Evolutionary conservation across 2,329 filamentous ascomycete genomes (phyloP).

Genomic region (Diplodia mutila): DNA sequence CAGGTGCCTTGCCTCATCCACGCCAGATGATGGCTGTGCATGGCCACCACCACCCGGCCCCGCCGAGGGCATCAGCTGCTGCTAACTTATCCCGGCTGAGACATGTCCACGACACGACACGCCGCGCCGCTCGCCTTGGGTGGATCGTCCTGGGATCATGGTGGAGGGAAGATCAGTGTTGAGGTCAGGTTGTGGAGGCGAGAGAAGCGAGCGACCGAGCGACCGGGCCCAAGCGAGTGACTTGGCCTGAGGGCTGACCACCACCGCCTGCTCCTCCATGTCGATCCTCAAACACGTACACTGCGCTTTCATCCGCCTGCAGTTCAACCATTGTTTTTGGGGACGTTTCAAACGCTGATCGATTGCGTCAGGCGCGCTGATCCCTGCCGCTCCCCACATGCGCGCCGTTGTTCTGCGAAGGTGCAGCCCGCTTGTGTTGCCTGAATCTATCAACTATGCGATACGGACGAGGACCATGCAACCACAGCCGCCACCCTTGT

Average conservation of each 20-base stretch:
- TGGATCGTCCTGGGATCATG: background rate
- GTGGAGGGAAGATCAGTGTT: background rate
- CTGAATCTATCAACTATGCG: no score
- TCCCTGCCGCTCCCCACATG: background rate
- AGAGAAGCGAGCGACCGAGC: background rate
- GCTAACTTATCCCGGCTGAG: background rate
- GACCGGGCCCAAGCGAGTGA: no score
- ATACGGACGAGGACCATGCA: no score
- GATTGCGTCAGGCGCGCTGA: background rate
- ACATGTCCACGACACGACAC: slow-evolving; percentile 18
- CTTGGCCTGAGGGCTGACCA: background rate
- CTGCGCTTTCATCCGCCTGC: background rate
- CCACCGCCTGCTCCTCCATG: background rate
- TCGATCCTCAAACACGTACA: slow-evolving; percentile 4
- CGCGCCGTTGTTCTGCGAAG: no score
- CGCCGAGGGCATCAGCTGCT: slow-evolving; percentile 15
- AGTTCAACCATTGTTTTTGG: background rate
- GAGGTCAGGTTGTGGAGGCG: background rate
- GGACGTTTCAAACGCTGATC: background rate
- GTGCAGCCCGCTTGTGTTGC: no score
- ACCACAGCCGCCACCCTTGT: background rate
- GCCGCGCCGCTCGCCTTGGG: background rate
- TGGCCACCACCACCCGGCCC: slow-evolving; percentile 12
- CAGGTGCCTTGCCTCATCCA: slow-evolving; percentile 12
- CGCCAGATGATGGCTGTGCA: slow-evolving; percentile 19